Conservation (phyloP, 306 rosid species). For the Prinsepia uniflora region DNA sequence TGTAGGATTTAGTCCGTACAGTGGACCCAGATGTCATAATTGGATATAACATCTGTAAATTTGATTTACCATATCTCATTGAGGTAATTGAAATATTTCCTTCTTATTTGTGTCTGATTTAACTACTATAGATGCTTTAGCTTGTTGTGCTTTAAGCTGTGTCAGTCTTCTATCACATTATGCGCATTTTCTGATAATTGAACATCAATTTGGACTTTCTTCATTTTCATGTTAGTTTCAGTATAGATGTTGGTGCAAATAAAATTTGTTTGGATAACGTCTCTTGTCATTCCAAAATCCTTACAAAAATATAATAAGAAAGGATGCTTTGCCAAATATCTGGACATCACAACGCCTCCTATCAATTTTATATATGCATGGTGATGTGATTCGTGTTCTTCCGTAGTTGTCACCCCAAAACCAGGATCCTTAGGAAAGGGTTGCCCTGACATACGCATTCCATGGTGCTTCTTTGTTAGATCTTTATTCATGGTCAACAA, state of each 20-base stretch:
- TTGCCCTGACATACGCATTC: neutral
- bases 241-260: too few relatives aligned
- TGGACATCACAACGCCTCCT: neutral
- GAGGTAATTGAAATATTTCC: constrained; percentile 46
- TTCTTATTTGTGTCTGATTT: constrained; percentile 17
- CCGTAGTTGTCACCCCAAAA: neutral
- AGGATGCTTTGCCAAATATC: neutral
- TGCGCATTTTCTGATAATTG: neutral
- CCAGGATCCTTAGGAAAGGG: neutral
- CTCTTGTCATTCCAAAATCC: neutral
- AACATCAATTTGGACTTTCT: neutral
- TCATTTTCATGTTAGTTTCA: neutral
- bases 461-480: constrained; percentile 3
- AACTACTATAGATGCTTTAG: neutral
- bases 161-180: neutral
- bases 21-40: constrained; percentile 96
- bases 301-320: neutral
- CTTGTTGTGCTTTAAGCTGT: neutral
- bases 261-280: neutral
- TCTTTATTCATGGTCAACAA: neutral
- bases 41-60: constrained; percentile 98
- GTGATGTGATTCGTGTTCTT: neutral
- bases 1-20: constrained; percentile 79
- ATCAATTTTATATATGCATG: neutral
- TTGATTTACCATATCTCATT: constrained; percentile 91